Evolutionary conservation across 495 filamentous ascomycete genomes (phyloP), one percentile per base, ranked within the genome.

Genomic region (Penicillium coffeae): DNA sequence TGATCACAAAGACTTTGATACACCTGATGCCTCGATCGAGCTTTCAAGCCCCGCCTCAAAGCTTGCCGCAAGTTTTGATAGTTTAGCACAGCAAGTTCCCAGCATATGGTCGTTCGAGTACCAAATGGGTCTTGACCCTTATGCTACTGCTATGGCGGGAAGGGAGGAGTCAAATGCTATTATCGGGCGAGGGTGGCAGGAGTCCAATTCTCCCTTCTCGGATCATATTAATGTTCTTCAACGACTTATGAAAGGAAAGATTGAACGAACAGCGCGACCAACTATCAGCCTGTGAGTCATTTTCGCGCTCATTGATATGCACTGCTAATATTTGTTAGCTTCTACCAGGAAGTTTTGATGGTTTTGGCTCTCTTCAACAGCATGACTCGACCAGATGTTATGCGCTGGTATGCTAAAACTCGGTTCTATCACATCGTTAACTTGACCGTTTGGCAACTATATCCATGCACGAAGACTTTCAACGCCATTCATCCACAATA

Each of bases 401-500:
- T 52, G 50, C 38, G 38, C 19, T 52, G 50, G 50, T 52, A 52
- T 25, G 50, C 50, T 2, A 47, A 47, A 43, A 52, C 50, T 14
- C 38, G 50, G 33, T 52, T 52, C 18, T 52, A 52, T 15, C 50
- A 52, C 21, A 52, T 52, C 22, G 50, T 52, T 38, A 47, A 52
- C 27, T 27, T 52, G 13, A 52, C 50, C n/a, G 50, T 45, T 13
- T 52, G 50, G 50, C 50, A 52, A 47, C 36, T 52, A 14, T 38
- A 43, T 21, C 47, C 47, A 3, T 50, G 47, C 33, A 36, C 47
- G 25, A 25, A 38, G 3, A 50, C 40, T 13, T 43, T 27, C 18
- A 38, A 50, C 33, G 27, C 40, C 12, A 50, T 50, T 14, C 40
- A 44, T 30, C 39, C 47, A 6, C 47, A 50, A 44, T 50, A 50